phyloP scores from a whole-genome alignment of 345 rosid species.

The Eutrema heterophyllum region DNA sequence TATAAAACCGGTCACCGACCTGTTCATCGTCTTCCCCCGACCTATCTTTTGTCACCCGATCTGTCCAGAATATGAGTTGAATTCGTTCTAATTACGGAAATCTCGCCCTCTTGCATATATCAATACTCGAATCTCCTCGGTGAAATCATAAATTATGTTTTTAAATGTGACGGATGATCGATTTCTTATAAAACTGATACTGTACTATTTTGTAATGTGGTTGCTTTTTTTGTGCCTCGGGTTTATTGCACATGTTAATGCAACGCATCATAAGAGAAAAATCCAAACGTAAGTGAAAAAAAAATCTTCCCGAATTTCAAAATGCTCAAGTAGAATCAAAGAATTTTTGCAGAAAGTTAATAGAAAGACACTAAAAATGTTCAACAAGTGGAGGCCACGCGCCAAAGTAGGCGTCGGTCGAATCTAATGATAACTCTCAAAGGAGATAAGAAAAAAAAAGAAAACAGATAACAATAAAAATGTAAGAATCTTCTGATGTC shows the following conservation, averaged over 20 bases:
- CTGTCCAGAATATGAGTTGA: no score
- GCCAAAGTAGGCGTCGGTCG: constrained; percentile 30
- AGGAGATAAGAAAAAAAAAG: not conserved
- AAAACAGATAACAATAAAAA: constrained; percentile 11
- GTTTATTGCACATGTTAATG: not conserved
- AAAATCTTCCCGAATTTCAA: not conserved
- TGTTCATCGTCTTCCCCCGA: no score
- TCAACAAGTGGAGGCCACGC: constrained; percentile 24
- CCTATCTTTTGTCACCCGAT: no score
- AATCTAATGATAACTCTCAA: constrained; percentile 25
- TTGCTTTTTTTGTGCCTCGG: not conserved
- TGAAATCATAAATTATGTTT: not conserved
- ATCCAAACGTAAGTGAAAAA: not conserved
- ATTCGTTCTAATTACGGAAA: no score
- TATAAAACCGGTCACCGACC: no score
- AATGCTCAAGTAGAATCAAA: not conserved
- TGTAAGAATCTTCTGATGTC: constrained; percentile 27
- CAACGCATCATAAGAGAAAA: not conserved
- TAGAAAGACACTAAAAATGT: not conserved
- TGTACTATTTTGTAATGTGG: not conserved
- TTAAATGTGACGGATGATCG: not conserved
- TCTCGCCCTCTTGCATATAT: no score
- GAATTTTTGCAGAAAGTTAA: not conserved
- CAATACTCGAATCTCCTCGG: no score
- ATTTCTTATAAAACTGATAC: not conserved